Base-by-base conservation (phyloP, 1,139 yeast species). In the Yamadazyma spencermartinsiae region DNA sequence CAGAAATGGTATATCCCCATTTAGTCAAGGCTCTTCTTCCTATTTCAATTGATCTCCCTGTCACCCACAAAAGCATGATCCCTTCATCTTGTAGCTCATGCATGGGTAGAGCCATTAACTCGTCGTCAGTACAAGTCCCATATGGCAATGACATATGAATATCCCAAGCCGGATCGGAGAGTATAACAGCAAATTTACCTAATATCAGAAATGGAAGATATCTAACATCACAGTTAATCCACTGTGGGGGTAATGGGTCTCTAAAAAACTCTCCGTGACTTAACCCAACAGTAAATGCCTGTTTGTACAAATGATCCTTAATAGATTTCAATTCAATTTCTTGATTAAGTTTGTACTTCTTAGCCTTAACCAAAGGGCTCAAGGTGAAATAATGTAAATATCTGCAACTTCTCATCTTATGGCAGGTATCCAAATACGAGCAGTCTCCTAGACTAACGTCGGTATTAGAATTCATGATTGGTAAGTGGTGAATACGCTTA, bases 101-200 rank as follows among this genome's bases (percentile, higher is more conserved):
- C 59, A 90, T 73, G 14, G 87, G 82, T 26, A 90, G 66, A 8
- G 78, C 68, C 40, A 82, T 60, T 33, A 90, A 65, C 49, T 87
- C 96, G 3, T 75, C 74, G 52, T 83, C 92, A 43, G 82, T 80
- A 52, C 86, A 81, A 1, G 87, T 80, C 2, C 90, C 90, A 55
- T 84, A 81, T 1, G 92, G 90, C 41, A 83, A 63, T 39, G 82
- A 79, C 89, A 84, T 85, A 56, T 86, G 94, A 42, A 86, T 86
- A 44, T 84, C 86, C 95, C 95, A 86, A 2, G 94, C 88, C 1
- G 94, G 96, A 59, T 90, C 98, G 0, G 96, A 90, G 41, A 90
- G 77, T 14, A 90, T 81, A 8, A 83, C 95, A 10, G 94, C 86
- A 63, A 86, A 90, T 59, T 87, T 82, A 2, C 97, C 97, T 40